Conservation (phyloP, 768 basidiomycete genomes). For the Suillus cothurnatus region DNA sequence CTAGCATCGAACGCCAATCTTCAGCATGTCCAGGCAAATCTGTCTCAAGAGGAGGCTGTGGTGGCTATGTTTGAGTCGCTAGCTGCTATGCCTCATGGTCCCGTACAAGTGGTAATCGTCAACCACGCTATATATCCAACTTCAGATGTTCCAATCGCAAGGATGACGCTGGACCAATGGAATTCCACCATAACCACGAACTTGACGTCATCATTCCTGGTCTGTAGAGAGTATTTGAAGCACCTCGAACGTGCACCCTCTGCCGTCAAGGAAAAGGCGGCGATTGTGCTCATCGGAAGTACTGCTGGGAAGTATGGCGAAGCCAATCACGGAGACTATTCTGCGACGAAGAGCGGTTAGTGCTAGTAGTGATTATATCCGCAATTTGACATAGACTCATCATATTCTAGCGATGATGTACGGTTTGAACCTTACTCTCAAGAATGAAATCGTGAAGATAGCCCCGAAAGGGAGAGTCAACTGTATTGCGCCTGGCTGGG, state of each 20-base stretch:
- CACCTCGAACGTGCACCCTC: constrained; percentile 41
- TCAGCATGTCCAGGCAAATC: constrained; percentile 54
- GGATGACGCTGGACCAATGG: constrained; percentile 68
- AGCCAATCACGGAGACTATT: constrained; percentile 66
- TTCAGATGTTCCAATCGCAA: constrained; percentile 48
- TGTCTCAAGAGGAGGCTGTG: constrained; percentile 58
- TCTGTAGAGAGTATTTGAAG: constrained; percentile 60
- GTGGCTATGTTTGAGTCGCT: constrained; percentile 46
- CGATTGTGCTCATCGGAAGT: constrained; percentile 69
- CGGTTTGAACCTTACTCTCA: constrained; percentile 64
- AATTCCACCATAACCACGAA: constrained; percentile 61
- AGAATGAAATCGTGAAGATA: constrained; percentile 81
- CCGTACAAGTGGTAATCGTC: constrained; percentile 59
- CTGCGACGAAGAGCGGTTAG: constrained; percentile 66
- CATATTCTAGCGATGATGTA: constrained; percentile 65
- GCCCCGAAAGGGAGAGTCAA: constrained; percentile 74
- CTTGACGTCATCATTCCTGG: constrained; percentile 67
- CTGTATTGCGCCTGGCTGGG: constrained; percentile 69
- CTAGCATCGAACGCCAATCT: constrained; percentile 33
- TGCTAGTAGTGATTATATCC: constrained; percentile 32
- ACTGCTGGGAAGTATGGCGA: constrained; percentile 77
- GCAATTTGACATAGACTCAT: constrained; percentile 19
- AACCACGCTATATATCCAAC: constrained; percentile 61
- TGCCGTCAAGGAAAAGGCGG: constrained; percentile 53
- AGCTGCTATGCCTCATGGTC: constrained; percentile 41